Evolutionary conservation across 306 rosid genomes (phyloP).

Genomic region (Parietaria judaica): DNA sequence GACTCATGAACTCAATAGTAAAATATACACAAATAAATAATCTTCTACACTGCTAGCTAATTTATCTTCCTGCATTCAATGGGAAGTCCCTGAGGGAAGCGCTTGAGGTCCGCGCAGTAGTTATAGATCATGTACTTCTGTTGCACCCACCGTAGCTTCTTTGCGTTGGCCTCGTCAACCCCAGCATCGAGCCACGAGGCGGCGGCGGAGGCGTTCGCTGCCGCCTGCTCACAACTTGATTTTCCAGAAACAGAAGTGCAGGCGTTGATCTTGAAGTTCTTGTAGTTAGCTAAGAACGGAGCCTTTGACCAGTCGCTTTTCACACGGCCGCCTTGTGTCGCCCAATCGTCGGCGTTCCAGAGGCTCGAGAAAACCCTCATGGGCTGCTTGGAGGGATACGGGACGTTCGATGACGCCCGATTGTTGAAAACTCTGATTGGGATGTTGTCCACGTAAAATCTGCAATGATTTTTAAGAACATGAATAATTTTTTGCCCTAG

Average conservation of each 20-base stretch:
- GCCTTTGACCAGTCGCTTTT: conserved; percentile 31
- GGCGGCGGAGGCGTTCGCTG: background rate
- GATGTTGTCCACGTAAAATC: conserved; percentile 28
- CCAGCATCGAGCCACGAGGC: conserved; percentile 21
- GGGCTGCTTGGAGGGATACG: conserved; percentile 30
- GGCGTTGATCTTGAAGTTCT: conserved; percentile 22
- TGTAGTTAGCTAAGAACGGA: conserved; percentile 28
- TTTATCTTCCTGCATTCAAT: conserved; percentile 26
- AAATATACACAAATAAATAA: no score
- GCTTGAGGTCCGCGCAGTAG: conserved; percentile 34
- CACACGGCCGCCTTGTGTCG: conserved; percentile 30
- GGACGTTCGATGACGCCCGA: conserved; percentile 24
- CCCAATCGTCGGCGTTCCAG: conserved; percentile 32
- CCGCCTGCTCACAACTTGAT: conserved; percentile 10
- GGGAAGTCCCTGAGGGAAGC: conserved; percentile 40
- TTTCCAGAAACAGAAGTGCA: conserved; percentile 15
- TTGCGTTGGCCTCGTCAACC: conserved; percentile 28
- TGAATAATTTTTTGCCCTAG: no score
- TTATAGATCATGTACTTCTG: conserved; percentile 41
- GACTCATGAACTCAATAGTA: no score
- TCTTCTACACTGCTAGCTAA: no score
- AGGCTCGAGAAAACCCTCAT: conserved; percentile 33
- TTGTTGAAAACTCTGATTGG: conserved; percentile 36
- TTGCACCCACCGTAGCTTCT: conserved; percentile 40
- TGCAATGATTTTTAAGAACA: background rate